Conservation (phyloP, 129 eudicot genomes). For the Kitagawia praeruptora region DNA sequence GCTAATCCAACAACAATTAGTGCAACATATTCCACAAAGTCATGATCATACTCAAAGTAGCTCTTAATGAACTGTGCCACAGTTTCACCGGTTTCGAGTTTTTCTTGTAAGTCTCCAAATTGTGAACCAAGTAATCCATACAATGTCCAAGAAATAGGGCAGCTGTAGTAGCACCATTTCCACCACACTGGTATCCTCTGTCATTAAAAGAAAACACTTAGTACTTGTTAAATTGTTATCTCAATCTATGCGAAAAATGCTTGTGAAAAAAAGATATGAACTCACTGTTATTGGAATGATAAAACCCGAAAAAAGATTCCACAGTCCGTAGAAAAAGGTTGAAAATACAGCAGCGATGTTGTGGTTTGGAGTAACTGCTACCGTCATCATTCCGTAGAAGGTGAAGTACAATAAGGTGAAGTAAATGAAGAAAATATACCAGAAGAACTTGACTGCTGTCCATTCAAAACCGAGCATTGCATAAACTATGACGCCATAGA, state of each 20-base stretch:
- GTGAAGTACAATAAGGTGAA: conserved; percentile 81
- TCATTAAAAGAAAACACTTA: conserved; percentile 8
- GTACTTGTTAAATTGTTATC: background rate
- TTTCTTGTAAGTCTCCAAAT: conserved; percentile 46
- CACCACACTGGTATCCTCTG: conserved; percentile 86
- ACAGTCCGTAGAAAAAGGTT: conserved; percentile 56
- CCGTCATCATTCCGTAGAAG: conserved; percentile 83
- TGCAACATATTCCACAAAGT: conserved; percentile 56
- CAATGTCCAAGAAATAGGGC: conserved; percentile 65
- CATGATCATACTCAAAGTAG: conserved; percentile 53
- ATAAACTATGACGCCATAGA: conserved; percentile 67
- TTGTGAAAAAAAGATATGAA: background rate
- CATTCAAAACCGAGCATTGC: conserved; percentile 82
- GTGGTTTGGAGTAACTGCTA: conserved; percentile 72
- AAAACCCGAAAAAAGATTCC: conserved; percentile 91
- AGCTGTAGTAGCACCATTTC: conserved; percentile 66
- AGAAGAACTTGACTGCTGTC: conserved; percentile 62
- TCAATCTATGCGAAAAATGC: background rate
- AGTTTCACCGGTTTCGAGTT: conserved; percentile 34
- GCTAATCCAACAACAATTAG: conserved; percentile 45
- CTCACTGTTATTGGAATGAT: conserved; percentile 75
- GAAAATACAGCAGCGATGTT: conserved; percentile 70
- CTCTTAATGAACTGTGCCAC: conserved; percentile 46
- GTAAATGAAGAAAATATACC: conserved; percentile 79
- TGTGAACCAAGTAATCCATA: conserved; percentile 66